These are phyloP conservation scores for Dimargaris cristalligena DNA, from an alignment of 192 early-diverging fungal genomes.

Conservation along the genomic window DNA sequence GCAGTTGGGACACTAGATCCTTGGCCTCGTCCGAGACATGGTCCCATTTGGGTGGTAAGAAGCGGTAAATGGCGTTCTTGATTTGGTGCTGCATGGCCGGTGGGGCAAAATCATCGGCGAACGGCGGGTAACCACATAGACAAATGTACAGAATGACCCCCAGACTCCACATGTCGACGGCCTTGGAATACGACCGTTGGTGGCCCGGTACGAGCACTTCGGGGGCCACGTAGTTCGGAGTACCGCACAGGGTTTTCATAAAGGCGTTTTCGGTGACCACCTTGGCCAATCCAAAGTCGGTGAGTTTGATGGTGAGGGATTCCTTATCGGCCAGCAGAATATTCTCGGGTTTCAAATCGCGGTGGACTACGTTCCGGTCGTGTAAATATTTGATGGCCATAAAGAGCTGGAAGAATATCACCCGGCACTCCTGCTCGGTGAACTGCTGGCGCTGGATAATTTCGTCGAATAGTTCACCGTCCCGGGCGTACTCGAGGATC, in stretches of 20 bases:
- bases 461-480: slow-evolving; percentile 87
- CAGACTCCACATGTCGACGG: slow-evolving; percentile 85
- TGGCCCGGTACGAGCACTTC: slow-evolving; percentile 58
- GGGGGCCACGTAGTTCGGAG: slow-evolving; percentile 79
- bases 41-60: slow-evolving; percentile 71
- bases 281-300: slow-evolving; percentile 91
- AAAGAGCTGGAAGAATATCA: slow-evolving; percentile 63
- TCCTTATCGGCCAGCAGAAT: slow-evolving; percentile 40
- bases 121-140: slow-evolving; percentile 79
- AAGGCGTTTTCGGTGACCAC: slow-evolving; percentile 42
- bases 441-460: slow-evolving; percentile 62
- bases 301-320: slow-evolving; percentile 61
- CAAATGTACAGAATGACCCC: slow-evolving; percentile 91
- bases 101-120: slow-evolving; percentile 43
- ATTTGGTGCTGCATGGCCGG: slow-evolving; percentile 46
- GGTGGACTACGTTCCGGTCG: slow-evolving; percentile 45
- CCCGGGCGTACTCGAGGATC: slow-evolving; percentile 42
- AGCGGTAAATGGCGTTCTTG: slow-evolving; percentile 48
- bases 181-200: slow-evolving; percentile 46
- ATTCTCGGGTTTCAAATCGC: slow-evolving; percentile 73
- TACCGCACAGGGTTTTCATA: slow-evolving; percentile 75
- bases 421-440: slow-evolving; percentile 58
- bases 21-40: slow-evolving; percentile 40
- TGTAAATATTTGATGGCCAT: slow-evolving; percentile 58
- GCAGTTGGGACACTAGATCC: slow-evolving; percentile 28